Percentiles rank a stretch among this genome's conserved stretches.
phyloP scores from a whole-genome alignment of 2,329 filamentous ascomycete species.

The Chalara sp. region DNA sequence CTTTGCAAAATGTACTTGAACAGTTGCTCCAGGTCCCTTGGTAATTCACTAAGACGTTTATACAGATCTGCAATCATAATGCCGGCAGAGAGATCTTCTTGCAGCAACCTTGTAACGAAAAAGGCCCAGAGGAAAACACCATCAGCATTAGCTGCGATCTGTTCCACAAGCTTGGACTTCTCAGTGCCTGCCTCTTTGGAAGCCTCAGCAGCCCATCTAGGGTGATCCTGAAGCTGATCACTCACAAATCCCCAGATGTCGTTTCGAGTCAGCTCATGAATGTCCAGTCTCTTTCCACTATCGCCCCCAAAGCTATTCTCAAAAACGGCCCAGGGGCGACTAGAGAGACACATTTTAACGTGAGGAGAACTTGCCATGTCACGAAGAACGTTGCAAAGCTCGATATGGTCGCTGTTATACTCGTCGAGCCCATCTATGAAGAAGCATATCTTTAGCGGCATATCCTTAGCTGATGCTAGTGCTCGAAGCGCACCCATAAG shows the following conservation, averaged over 20 bases:
- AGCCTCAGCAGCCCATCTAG: neutral
- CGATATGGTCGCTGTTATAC: constrained; percentile 7
- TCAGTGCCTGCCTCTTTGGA: neutral
- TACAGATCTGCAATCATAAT: constrained; percentile 16
- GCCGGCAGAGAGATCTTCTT: constrained; percentile 1
- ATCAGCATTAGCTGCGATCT: constrained; percentile 3
- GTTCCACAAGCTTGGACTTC: neutral
- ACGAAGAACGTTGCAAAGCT: constrained; percentile 2
- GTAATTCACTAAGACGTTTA: constrained; percentile 12
- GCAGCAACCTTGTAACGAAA: constrained; percentile 5
- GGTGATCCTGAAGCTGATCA: neutral
- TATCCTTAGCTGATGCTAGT: neutral
- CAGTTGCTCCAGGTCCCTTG: constrained; percentile 15
- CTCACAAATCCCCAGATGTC: constrained; percentile 8
- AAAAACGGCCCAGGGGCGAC: constrained; percentile 10
- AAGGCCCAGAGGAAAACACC: constrained; percentile 13
- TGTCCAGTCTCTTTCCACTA: constrained; percentile 10
- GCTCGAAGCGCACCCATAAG: constrained; percentile 1
- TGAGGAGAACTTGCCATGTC: neutral
- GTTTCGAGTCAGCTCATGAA: constrained; percentile 18
- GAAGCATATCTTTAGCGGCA: constrained; percentile 5
- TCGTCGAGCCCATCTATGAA: constrained; percentile 16
- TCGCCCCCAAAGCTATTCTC: constrained; percentile 2
- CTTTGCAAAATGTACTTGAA: constrained; percentile 14
- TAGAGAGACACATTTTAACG: constrained; percentile 13